Conservation (phyloP, 768 basidiomycete species). For the Terana coerulea region DNA sequence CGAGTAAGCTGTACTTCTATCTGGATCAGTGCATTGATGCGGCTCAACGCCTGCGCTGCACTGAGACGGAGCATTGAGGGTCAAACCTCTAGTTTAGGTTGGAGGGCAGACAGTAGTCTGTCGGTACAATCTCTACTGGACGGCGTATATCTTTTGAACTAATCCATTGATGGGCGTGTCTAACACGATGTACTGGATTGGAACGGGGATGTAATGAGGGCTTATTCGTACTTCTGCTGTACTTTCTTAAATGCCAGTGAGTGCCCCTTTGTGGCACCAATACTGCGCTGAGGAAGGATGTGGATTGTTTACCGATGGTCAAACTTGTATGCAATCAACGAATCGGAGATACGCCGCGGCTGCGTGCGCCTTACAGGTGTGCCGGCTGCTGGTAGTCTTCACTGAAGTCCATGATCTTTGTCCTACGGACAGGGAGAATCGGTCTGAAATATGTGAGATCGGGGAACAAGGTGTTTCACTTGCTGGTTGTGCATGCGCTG, state of each 20-base stretch:
- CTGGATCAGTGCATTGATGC: too few relatives aligned
- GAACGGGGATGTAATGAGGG: conserved; percentile 12
- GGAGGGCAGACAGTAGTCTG: not conserved
- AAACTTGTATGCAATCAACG: conserved; percentile 30
- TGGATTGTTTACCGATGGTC: conserved; percentile 36
- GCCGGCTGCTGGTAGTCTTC: conserved; percentile 30
- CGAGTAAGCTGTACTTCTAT: not conserved
- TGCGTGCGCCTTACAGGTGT: conserved; percentile 18
- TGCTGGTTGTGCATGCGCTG: conserved; percentile 15
- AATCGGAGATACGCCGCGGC: conserved; percentile 31
- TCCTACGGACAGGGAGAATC: conserved; percentile 28
- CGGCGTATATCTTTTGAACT: conserved; percentile 10
- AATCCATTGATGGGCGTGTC: conserved; percentile 20
- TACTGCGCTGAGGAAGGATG: conserved; percentile 24
- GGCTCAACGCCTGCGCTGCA: too few relatives aligned
- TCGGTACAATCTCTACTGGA: conserved; percentile 1
- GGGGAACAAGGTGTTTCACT: conserved; percentile 40
- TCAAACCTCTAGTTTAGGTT: conserved; percentile 1
- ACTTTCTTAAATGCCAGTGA: conserved; percentile 15
- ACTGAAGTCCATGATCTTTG: conserved; percentile 28
- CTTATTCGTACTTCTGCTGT: not conserved
- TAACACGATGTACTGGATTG: conserved; percentile 21
- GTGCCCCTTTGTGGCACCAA: conserved; percentile 17
- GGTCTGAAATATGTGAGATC: conserved; percentile 42
- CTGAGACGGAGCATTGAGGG: too few relatives aligned